Evolutionary conservation across 1,284 basidiomycete species (phyloP).

Genomic region (Volvariella volvacea): DNA sequence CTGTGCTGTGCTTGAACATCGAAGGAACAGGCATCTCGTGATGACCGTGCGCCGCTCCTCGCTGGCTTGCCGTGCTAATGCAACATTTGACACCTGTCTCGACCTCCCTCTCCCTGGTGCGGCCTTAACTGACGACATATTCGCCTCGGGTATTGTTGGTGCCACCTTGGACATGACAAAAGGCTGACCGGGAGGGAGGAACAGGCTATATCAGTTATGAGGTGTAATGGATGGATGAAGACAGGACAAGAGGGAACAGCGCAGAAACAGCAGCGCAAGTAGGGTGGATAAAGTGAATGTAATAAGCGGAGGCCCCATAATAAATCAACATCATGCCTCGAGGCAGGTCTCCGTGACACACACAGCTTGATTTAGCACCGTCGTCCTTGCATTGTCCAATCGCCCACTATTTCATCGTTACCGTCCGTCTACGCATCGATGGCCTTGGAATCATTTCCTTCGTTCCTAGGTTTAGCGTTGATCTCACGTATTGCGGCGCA

Average conservation of each 20-base stretch:
- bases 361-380: slow-evolving; percentile 1
- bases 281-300: not conserved
- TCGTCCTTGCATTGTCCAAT: not conserved
- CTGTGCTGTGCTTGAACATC: too few relatives aligned
- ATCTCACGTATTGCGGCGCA: too few relatives aligned
- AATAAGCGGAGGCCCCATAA: not conserved
- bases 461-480: too few relatives aligned
- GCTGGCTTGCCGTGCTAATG: slow-evolving; percentile 41
- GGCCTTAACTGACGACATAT: slow-evolving; percentile 8
- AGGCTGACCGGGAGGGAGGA: not conserved
- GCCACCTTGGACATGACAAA: slow-evolving; percentile 13
- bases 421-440: too few relatives aligned
- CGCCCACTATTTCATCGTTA: too few relatives aligned
- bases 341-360: slow-evolving; percentile 8
- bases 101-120: slow-evolving; percentile 39
- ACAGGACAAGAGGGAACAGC: slow-evolving; percentile 1
- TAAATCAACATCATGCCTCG: slow-evolving; percentile 13
- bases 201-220: not conserved
- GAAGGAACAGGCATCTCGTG: slow-evolving; percentile 1
- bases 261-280: not conserved
- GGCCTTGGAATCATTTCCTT: too few relatives aligned
- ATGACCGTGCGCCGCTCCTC: slow-evolving; percentile 30
- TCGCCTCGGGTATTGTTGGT: slow-evolving; percentile 10
- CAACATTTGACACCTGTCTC: slow-evolving; percentile 36
- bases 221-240: slow-evolving; percentile 8